These are phyloP conservation scores for Umbelopsis isabellina DNA, from an alignment of 192 early-diverging fungal genomes.

Conservation along the genomic window DNA sequence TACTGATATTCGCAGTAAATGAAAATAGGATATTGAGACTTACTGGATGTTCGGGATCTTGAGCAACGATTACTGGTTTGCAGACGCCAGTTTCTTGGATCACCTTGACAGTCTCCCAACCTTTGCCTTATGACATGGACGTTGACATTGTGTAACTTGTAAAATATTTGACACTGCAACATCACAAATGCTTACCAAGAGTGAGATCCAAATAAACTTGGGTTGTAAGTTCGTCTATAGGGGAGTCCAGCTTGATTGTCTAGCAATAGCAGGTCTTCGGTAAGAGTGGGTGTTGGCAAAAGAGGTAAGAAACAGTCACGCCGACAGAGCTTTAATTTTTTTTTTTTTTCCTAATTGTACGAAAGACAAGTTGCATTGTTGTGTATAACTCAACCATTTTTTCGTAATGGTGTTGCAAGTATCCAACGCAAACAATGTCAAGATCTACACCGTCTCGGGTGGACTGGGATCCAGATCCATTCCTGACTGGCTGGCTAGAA, in stretches of 20 bases:
- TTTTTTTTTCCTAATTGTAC: conserved; percentile 10
- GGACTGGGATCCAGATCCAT: conserved; percentile 78
- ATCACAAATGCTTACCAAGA: background rate
- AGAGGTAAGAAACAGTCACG: background rate
- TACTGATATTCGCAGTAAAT: background rate
- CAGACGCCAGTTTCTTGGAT: background rate
- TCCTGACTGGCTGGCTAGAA: conserved; percentile 93
- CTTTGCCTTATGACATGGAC: background rate
- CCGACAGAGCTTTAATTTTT: conserved; percentile 10
- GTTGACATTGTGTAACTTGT: no score
- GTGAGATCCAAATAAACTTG: conserved; percentile 19
- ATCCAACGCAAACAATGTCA: conserved; percentile 90
- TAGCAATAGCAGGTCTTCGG: no score
- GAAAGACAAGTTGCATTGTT: no score
- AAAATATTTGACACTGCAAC: no score
- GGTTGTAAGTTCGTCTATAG: background rate
- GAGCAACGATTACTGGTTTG: background rate
- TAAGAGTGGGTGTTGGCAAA: background rate
- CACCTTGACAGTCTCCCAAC: background rate
- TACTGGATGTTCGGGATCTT: conserved; percentile 7
- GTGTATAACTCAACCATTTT: background rate
- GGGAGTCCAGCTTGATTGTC: background rate
- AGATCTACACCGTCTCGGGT: conserved; percentile 83
- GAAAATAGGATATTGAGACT: background rate
- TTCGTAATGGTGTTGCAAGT: conserved; percentile 77